Base-by-base conservation (phyloP, 2,329 filamentous ascomycete genomes). In the Leptographium procerum region DNA sequence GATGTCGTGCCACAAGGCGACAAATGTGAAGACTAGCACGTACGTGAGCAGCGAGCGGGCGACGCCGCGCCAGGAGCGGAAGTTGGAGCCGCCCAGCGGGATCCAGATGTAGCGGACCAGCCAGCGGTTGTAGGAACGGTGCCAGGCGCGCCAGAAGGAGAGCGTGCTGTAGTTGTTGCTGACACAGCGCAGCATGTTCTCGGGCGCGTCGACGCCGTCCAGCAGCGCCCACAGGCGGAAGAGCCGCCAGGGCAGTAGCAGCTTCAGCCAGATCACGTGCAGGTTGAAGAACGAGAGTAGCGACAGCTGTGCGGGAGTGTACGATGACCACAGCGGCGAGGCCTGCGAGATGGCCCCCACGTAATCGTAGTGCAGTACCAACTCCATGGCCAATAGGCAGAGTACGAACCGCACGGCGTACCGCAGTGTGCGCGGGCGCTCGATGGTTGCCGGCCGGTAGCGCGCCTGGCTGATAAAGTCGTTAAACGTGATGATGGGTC, bases 111-210 rank as follows among this genome's bases (percentile, higher is more conserved):
- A 99, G 28, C 94, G 85, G 55, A 97, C 80, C 59, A 94, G 81
- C 91, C 91, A 99, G 64, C 91, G 87, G 74, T 97, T 97, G 77
- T 89, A 97, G 63, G 85, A 90, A 56, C 91, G 86, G 73, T 99
- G 94, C 95, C 95, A 99, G 34, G 85, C 86, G 62, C 94, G 88
- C 94, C 94, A 99, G 75, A 99, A 99, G 24, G 86, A 85, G 47
- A 91, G 80, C 0, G 90, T 87, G 63, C 87, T 91, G 75, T 91
- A 96, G 71, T 97, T 97, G 75, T 99, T 85, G 68, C 86, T 91
- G 73, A 96, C 90, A 72, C 95, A 99, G 65, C 94, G 88, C 57
- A 96, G 83, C 90, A 99, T 96, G 74, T 99, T 99, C 74, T 99
- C 94, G 0, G 94, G 92, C 0, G 94, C 90, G 68, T 99, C 94